A percentile compares a stretch with the other conserved stretches of the same genome.
phyloP scores from a whole-genome alignment of 2,329 filamentous ascomycete genomes.

The Exophiala dermatitidis region DNA sequence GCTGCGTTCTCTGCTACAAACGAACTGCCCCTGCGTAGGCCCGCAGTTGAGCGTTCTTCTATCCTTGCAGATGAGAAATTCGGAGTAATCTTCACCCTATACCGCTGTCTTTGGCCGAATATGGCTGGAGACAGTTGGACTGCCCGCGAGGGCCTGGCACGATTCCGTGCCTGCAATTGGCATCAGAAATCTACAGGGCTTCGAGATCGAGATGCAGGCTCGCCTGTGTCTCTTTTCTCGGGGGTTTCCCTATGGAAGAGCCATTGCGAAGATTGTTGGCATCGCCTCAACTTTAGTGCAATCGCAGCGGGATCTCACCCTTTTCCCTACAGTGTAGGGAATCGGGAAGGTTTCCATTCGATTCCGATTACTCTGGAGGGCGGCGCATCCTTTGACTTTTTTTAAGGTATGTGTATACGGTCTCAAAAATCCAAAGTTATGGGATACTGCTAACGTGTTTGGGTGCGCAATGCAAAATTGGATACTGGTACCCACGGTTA shows the following conservation, averaged over 20 bases:
- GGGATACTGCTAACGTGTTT: slow-evolving; percentile 19
- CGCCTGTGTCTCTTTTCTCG: slow-evolving; percentile 23
- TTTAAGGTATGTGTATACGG: slow-evolving; percentile 17
- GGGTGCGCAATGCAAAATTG: neutral
- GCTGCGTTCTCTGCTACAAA: slow-evolving; percentile 94
- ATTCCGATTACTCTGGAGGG: slow-evolving; percentile 87
- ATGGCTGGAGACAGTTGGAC: slow-evolving; percentile 32
- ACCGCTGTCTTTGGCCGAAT: slow-evolving; percentile 25
- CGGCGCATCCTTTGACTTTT: slow-evolving; percentile 57
- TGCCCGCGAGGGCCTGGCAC: slow-evolving; percentile 84
- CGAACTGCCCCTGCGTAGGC: slow-evolving; percentile 29
- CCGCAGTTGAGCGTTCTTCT: slow-evolving; percentile 11
- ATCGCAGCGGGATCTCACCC: slow-evolving; percentile 67
- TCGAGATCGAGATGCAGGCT: slow-evolving; percentile 29
- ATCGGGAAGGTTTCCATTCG: slow-evolving; percentile 60
- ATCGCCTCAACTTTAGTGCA: slow-evolving; percentile 74
- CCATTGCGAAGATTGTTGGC: slow-evolving; percentile 87
- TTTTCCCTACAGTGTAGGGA: slow-evolving; percentile 28
- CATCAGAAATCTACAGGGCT: slow-evolving; percentile 84
- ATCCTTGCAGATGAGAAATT: slow-evolving; percentile 87
- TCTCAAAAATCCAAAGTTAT: neutral
- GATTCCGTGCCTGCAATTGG: slow-evolving; percentile 67
- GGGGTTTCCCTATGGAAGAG: slow-evolving; percentile 69
- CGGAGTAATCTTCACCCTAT: slow-evolving; percentile 81
- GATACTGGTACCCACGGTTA: neutral